Evolutionary conservation across 1,139 yeast species (phyloP).

Genomic region (Blastobotrys persicus): DNA sequence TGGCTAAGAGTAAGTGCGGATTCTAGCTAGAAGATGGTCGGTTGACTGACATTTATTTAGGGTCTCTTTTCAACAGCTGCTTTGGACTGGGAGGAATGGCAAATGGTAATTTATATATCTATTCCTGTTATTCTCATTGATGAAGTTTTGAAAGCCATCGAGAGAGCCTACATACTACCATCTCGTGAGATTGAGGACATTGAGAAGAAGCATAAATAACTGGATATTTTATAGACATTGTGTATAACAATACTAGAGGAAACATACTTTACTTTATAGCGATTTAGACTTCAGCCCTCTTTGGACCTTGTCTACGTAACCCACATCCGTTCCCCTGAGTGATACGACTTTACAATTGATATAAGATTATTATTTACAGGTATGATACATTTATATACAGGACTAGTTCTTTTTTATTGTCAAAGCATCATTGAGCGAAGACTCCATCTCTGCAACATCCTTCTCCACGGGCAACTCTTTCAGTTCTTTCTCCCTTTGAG

Average conservation of each 20-base stretch:
- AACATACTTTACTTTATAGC: too few relatives aligned
- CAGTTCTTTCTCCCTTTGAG: constrained; percentile 44
- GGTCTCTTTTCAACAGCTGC: constrained; percentile 38
- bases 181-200: not conserved
- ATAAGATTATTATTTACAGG: not conserved
- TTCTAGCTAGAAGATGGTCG: not conserved
- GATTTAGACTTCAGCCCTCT: too few relatives aligned
- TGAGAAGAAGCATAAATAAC: not conserved
- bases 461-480: constrained; percentile 59
- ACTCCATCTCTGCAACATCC: constrained; percentile 58
- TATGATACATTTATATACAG: not conserved
- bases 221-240: not conserved
- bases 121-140: constrained; percentile 41
- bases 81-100: constrained; percentile 39
- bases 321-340: too few relatives aligned
- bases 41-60: constrained; percentile 26
- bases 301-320: too few relatives aligned
- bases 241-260: not conserved
- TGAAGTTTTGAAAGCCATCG: constrained; percentile 39
- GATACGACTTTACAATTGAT: too few relatives aligned
- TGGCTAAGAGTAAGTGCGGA: constrained; percentile 4
- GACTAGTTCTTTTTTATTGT: constrained; percentile 16
- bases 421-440: constrained; percentile 38
- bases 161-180: constrained; percentile 23
- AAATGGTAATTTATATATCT: constrained; percentile 37